These are phyloP conservation scores for Eimeria nieschulzi DNA, from an alignment of 169 alveolate species.

Conservation along the genomic window DNA sequence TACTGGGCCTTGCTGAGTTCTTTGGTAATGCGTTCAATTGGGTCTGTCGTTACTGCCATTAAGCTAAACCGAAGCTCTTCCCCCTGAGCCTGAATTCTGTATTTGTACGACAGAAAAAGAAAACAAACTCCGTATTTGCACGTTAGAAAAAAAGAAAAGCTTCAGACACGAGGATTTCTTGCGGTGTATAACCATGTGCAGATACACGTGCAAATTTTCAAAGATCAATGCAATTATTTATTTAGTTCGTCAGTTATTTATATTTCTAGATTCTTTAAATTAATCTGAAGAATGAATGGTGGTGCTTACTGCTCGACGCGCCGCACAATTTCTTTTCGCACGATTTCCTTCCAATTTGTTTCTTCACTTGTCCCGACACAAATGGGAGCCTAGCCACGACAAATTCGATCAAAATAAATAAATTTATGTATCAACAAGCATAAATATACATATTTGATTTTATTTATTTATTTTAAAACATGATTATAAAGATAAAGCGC, in stretches of 20 bases:
- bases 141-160: neutral
- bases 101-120: neutral
- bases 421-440: too few relatives aligned
- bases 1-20: neutral
- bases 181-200: neutral
- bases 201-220: too few relatives aligned
- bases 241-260: neutral
- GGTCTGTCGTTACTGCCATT: conserved; percentile 42
- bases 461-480: neutral
- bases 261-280: neutral
- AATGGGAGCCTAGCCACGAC: conserved; percentile 55
- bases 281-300: neutral
- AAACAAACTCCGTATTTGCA: neutral
- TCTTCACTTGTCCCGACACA: conserved; percentile 27
- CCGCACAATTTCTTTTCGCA: conserved; percentile 28
- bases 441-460: neutral
- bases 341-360: conserved; percentile 55
- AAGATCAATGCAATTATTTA: too few relatives aligned
- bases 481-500: neutral
- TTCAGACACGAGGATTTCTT: neutral
- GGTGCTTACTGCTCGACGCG: conserved; percentile 55
- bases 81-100: conserved; percentile 27
- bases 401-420: neutral
- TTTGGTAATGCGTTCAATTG: neutral
- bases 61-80: conserved; percentile 73